Percentiles rank a stretch among this genome's conserved stretches.
Evolutionary conservation across 2,329 filamentous ascomycete genomes (phyloP).

Genomic region (Nemania bipapillata): DNA sequence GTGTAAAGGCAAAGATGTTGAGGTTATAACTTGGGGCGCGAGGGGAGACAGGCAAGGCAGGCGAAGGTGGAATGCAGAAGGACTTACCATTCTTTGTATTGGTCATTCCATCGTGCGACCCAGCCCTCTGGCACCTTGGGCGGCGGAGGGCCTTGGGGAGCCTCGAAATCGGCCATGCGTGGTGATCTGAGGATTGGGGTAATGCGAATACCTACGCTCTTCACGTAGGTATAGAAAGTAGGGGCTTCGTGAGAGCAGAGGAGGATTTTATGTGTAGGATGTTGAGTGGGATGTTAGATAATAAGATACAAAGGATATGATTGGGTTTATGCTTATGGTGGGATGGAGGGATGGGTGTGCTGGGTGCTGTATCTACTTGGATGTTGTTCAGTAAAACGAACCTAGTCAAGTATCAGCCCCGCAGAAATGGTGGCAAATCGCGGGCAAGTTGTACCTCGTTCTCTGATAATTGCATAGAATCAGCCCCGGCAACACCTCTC

Average conservation of each 20-base stretch:
- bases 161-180: slow-evolving; percentile 65
- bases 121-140: slow-evolving; percentile 79
- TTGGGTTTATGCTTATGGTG: slow-evolving; percentile 1
- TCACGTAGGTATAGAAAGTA: not conserved
- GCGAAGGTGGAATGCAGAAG: not conserved
- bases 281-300: not conserved
- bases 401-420: too few relatives aligned
- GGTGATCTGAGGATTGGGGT: slow-evolving; percentile 10
- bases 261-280: slow-evolving; percentile 2
- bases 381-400: too few relatives aligned
- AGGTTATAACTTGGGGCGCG: too few relatives aligned
- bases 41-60: not conserved
- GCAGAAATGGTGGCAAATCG: too few relatives aligned
- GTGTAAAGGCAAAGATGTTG: too few relatives aligned
- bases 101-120: slow-evolving; percentile 84
- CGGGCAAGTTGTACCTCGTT: too few relatives aligned
- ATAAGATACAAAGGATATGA: not conserved
- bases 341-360: not conserved
- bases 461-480: too few relatives aligned
- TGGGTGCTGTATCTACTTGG: not conserved
- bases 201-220: slow-evolving; percentile 2
- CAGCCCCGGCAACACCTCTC: too few relatives aligned
- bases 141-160: slow-evolving; percentile 66
- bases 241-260: not conserved
- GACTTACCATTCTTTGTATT: slow-evolving; percentile 80